Conservation (phyloP, 805 yeast genomes). For the Saturnispora zaruensis region DNA sequence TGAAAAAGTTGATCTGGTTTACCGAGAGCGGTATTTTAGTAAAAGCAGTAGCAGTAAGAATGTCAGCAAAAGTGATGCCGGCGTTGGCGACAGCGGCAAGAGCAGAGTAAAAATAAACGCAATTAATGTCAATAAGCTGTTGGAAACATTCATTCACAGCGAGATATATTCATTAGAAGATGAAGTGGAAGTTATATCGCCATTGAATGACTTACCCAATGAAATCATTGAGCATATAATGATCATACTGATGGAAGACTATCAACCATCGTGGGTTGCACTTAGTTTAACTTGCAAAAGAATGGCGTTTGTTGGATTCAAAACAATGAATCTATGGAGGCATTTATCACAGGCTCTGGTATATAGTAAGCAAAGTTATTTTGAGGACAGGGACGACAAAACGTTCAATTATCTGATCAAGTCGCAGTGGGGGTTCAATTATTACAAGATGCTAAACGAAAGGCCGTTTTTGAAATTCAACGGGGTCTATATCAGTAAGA, state of each 20-base stretch:
- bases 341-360: constrained; percentile 36
- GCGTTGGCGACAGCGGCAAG: constrained; percentile 17
- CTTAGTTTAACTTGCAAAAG: constrained; percentile 52
- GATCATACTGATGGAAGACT: constrained; percentile 35
- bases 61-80: constrained; percentile 1
- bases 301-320: constrained; percentile 50
- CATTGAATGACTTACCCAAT: constrained; percentile 41
- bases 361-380: constrained; percentile 48
- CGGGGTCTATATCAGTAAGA: constrained; percentile 81
- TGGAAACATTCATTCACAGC: constrained; percentile 30
- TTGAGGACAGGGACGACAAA: constrained; percentile 31
- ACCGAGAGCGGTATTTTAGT: constrained; percentile 44
- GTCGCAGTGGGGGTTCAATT: constrained; percentile 34
- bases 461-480: constrained; percentile 73
- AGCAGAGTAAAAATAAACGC: constrained; percentile 23
- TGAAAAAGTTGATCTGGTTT: constrained; percentile 54
- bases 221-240: constrained; percentile 50
- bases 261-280: constrained; percentile 59
- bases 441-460: constrained; percentile 45
- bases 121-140: constrained; percentile 35
- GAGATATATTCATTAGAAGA: constrained; percentile 23
- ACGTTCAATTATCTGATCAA: constrained; percentile 30
- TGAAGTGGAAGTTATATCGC: constrained; percentile 28
- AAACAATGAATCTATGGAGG: constrained; percentile 41
- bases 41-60: constrained; percentile 13